A percentile compares a stretch with the other conserved stretches of the same genome.
phyloP scores from a whole-genome alignment of 805 yeast species.

The Limtongia smithiae region DNA sequence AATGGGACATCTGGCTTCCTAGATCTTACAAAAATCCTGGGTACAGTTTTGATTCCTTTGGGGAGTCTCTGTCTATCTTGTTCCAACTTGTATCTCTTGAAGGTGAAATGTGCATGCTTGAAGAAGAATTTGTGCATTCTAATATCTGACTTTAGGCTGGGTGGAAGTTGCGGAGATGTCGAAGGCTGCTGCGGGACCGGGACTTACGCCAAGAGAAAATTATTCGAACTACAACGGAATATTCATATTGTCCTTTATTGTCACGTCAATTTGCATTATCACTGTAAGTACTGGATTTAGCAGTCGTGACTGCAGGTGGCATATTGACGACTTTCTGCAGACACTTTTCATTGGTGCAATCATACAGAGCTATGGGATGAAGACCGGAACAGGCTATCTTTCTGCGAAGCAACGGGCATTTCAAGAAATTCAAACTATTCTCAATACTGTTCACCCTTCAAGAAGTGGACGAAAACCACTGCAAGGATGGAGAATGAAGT shows the following conservation, averaged over 20 bases:
- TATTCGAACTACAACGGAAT: constrained; percentile 69
- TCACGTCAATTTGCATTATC: constrained; percentile 76
- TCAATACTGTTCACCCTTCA: constrained; percentile 50
- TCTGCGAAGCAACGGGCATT: constrained; percentile 81
- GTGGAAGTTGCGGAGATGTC: constrained; percentile 67
- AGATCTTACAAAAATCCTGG: constrained; percentile 58
- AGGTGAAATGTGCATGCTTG: constrained; percentile 38
- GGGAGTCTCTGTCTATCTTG: constrained; percentile 62
- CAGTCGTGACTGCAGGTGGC: not conserved
- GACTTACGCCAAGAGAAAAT: constrained; percentile 53
- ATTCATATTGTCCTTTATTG: constrained; percentile 71
- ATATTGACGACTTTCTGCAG: constrained; percentile 11
- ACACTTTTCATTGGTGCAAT: constrained; percentile 87
- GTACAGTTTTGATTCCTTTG: constrained; percentile 64
- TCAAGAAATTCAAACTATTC: constrained; percentile 72
- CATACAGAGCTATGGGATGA: constrained; percentile 72
- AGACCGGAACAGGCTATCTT: constrained; percentile 82
- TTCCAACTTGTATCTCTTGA: constrained; percentile 86
- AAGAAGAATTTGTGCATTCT: not conserved
- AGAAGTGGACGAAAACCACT: constrained; percentile 39
- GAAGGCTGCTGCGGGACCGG: constrained; percentile 69
- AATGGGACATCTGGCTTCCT: constrained; percentile 79
- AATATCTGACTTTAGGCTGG: constrained; percentile 54
- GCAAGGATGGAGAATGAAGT: constrained; percentile 41
- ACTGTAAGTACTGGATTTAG: constrained; percentile 36